Percentiles rank a stretch among this genome's conserved stretches.
phyloP scores from a whole-genome alignment of 2,329 filamentous ascomycete species.

The Hypoxylon sp. region DNA sequence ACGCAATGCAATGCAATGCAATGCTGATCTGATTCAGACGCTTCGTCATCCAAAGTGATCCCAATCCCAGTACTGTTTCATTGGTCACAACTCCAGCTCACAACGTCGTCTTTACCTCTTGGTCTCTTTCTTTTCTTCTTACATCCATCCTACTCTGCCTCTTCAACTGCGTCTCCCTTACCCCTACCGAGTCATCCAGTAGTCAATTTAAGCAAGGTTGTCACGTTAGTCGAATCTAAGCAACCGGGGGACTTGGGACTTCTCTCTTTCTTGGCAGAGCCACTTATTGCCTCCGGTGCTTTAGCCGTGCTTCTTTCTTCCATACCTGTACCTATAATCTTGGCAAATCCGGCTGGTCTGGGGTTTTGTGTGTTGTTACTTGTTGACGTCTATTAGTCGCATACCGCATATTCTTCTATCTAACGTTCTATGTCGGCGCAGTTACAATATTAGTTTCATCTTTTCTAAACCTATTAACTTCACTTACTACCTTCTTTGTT shows the following conservation, averaged over 20 bases:
- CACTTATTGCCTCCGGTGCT: not conserved
- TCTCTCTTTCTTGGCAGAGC: conserved; percentile 3
- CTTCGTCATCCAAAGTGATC: conserved; percentile 34
- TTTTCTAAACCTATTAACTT: conserved; percentile 1
- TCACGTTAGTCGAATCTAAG: no score
- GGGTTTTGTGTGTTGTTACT: conserved; percentile 1
- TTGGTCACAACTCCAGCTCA: not conserved
- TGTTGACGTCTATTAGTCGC: not conserved
- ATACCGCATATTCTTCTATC: not conserved
- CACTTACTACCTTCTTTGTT: conserved; percentile 24
- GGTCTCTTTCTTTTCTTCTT: conserved; percentile 2
- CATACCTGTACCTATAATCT: conserved; percentile 12
- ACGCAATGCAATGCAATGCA: conserved; percentile 28
- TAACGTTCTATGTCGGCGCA: no score
- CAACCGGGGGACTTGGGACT: not conserved
- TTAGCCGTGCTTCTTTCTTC: conserved; percentile 13
- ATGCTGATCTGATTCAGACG: conserved; percentile 30
- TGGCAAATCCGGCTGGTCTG: conserved; percentile 33
- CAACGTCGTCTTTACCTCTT: not conserved
- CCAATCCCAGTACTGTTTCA: not conserved
- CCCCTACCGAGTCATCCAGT: not conserved
- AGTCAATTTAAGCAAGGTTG: not conserved
- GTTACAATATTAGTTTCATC: not conserved
- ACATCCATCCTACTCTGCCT: not conserved
- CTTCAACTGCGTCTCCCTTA: not conserved